Evolutionary conservation across 306 rosid genomes (phyloP).

Genomic region (Hippophae gyantsensis): DNA sequence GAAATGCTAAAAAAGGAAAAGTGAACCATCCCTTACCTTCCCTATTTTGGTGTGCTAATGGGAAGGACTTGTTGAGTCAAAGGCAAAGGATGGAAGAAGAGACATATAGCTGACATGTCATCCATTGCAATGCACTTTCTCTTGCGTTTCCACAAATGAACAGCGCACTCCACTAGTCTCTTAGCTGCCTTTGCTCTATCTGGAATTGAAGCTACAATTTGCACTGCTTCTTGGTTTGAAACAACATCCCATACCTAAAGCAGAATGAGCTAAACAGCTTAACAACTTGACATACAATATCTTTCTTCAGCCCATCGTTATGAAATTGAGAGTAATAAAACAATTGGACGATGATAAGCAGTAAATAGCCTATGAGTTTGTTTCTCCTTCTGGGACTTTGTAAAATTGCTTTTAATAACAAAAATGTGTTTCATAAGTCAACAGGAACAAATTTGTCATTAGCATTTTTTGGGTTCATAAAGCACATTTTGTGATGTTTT

Average conservation of each 20-base stretch:
- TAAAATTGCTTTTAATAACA: too few species aligned
- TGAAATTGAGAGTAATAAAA: too few species aligned
- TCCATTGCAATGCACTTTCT: slow-evolving; percentile 70
- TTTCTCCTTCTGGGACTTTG: too few species aligned
- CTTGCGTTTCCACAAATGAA: slow-evolving; percentile 77
- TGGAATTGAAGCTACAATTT: slow-evolving; percentile 44
- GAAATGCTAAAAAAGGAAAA: not conserved
- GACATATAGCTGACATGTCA: slow-evolving; percentile 90
- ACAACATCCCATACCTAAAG: slow-evolving; percentile 91
- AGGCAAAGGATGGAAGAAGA: slow-evolving; percentile 57
- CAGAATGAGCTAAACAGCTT: not conserved
- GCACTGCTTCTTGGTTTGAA: slow-evolving; percentile 91
- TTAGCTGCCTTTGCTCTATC: slow-evolving; percentile 56
- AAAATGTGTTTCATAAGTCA: too few species aligned
- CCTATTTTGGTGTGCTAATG: slow-evolving; percentile 22
- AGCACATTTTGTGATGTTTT: too few species aligned
- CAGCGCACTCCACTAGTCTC: slow-evolving; percentile 62
- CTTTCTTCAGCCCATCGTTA: too few species aligned
- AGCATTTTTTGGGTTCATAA: not conserved
- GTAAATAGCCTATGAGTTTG: too few species aligned
- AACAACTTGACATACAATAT: not conserved
- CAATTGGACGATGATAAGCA: too few species aligned
- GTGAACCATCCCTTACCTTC: not conserved
- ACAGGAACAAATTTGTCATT: not conserved
- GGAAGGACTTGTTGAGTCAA: slow-evolving; percentile 25